phyloP scores from a whole-genome alignment of 192 early-diverging fungal species.

The Gigaspora rosea region DNA sequence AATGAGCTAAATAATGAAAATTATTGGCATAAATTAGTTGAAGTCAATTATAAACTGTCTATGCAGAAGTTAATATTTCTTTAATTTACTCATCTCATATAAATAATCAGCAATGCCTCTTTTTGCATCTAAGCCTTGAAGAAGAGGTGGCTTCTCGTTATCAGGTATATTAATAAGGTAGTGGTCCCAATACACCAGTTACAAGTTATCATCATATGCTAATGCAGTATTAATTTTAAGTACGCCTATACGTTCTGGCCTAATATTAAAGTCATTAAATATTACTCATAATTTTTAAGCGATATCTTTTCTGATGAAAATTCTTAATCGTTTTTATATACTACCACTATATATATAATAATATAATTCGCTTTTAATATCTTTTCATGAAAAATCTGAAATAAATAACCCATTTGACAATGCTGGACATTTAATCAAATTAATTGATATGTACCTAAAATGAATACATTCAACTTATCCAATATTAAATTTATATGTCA shows the following conservation, averaged over 20 bases:
- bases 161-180: constrained; percentile 49
- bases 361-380: no score
- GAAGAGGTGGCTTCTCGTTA: constrained; percentile 42
- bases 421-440: no score
- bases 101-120: constrained; percentile 58
- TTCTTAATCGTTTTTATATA: no score
- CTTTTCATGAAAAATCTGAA: no score
- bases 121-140: constrained; percentile 50
- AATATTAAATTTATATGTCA: background rate
- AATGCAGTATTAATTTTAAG: constrained; percentile 30
- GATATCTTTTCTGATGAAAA: no score
- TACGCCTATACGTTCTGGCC: constrained; percentile 7
- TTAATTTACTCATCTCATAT: constrained; percentile 34
- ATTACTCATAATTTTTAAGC: no score
- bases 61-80: background rate
- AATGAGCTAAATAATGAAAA: constrained; percentile 6
- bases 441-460: background rate
- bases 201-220: constrained; percentile 25
- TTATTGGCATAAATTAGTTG: background rate
- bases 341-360: no score
- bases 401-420: no score
- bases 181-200: constrained; percentile 21
- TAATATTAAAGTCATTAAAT: background rate
- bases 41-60: background rate
- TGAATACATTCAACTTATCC: background rate